Percentiles rank a stretch among this genome's conserved stretches.
phyloP scores from a whole-genome alignment of 768 basidiomycete genomes.

The Filobasidium wieringae region DNA sequence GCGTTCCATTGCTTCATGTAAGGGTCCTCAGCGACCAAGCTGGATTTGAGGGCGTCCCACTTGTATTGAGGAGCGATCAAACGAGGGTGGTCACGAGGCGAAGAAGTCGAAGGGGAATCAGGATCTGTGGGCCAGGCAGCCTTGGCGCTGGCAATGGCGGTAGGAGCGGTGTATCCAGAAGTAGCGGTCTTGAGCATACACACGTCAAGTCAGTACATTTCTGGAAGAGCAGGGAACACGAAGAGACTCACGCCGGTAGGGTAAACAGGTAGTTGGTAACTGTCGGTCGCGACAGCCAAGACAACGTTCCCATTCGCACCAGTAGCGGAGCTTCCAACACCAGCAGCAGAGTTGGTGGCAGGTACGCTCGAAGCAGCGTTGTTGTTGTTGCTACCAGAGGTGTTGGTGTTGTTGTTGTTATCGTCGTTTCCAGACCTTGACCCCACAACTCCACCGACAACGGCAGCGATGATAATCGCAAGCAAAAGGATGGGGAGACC shows the following conservation, averaged over 20 bases:
- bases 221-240: background rate
- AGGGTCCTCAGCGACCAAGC: conserved; percentile 64
- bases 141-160: conserved; percentile 33
- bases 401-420: conserved; percentile 36
- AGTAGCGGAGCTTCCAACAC: conserved; percentile 21
- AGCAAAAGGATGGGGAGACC: conserved; percentile 34
- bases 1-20: conserved; percentile 82
- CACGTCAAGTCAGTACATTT: background rate
- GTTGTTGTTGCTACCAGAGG: conserved; percentile 12
- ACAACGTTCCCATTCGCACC: conserved; percentile 29
- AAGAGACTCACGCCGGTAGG: conserved; percentile 63
- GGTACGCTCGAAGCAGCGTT: conserved; percentile 39
- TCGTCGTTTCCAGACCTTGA: conserved; percentile 44
- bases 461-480: conserved; percentile 41
- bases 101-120: conserved; percentile 54
- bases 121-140: conserved; percentile 69
- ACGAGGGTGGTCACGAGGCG: conserved; percentile 70
- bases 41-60: conserved; percentile 64
- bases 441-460: conserved; percentile 65
- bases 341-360: conserved; percentile 20
- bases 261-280: conserved; percentile 71
- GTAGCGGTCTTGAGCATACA: conserved; percentile 43
- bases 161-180: conserved; percentile 43
- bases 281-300: conserved; percentile 67
- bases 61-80: conserved; percentile 84